These are phyloP conservation scores for Cetraspora pellucida DNA, from an alignment of 192 early-diverging fungal species.

Conservation along the genomic window DNA sequence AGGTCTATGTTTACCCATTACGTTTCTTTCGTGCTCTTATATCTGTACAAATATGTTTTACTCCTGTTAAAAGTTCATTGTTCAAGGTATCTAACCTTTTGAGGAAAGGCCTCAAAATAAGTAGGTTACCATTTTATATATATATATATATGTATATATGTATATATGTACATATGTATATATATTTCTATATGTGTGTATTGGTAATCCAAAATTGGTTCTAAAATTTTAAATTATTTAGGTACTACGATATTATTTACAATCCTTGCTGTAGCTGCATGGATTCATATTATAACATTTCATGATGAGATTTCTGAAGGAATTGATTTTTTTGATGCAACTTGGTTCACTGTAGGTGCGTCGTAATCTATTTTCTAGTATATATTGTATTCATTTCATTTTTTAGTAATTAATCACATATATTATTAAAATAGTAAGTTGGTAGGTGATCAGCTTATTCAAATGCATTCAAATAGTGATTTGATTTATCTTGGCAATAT, in stretches of 20 bases:
- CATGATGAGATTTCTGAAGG: conserved; percentile 50
- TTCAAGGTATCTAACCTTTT: conserved; percentile 57
- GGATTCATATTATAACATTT: conserved; percentile 66
- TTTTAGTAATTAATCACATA: conserved; percentile 7
- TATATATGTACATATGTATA: no score
- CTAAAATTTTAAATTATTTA: not conserved
- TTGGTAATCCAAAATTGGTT: not conserved
- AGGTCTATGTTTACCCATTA: conserved; percentile 61
- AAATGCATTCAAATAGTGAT: no score
- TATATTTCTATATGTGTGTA: no score
- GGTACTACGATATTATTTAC: conserved; percentile 67
- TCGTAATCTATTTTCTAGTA: not conserved
- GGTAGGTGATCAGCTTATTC: no score
- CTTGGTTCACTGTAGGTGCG: conserved; percentile 58
- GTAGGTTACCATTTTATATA: conserved; percentile 28
- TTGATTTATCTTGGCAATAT: no score
- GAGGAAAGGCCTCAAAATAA: conserved; percentile 62
- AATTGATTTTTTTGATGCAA: conserved; percentile 55
- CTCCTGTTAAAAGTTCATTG: conserved; percentile 68
- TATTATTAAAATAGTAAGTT: no score
- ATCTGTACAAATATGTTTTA: conserved; percentile 57
- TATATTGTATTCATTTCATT: not conserved
- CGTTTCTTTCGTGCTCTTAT: conserved; percentile 70
- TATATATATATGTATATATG: no score
- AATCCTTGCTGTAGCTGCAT: conserved; percentile 70